A percentile compares a stretch with the other conserved stretches of the same genome.
Conservation (phyloP, 2,329 filamentous ascomycete genomes). For the Ascochyta fabae region DNA sequence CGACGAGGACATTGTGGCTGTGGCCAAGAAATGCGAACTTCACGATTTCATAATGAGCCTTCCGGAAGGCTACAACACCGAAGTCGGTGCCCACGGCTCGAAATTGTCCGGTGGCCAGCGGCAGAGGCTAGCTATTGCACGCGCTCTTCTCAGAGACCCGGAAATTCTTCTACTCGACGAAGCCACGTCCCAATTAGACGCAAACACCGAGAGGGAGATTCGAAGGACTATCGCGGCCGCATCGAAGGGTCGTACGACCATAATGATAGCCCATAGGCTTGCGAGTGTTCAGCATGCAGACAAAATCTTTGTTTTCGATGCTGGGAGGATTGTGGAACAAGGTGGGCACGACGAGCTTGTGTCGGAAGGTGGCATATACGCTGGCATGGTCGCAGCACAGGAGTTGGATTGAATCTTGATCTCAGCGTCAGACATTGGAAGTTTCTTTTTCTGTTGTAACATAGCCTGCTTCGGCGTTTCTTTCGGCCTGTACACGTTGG, state of each 20-base stretch:
- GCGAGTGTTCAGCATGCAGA: constrained; percentile 81
- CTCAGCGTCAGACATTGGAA: background rate
- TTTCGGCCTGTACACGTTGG: background rate
- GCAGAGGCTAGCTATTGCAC: constrained; percentile 55
- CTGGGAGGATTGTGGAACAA: constrained; percentile 66
- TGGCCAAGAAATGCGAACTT: constrained; percentile 52
- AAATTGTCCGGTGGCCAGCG: constrained; percentile 56
- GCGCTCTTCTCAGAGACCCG: constrained; percentile 55
- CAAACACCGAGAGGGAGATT: constrained; percentile 53
- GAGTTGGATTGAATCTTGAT: constrained; percentile 36
- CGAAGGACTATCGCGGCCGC: constrained; percentile 52
- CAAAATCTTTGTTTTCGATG: constrained; percentile 78
- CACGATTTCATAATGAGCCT: constrained; percentile 57
- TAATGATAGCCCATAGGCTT: constrained; percentile 79
- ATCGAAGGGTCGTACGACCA: constrained; percentile 61
- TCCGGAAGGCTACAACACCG: constrained; percentile 56
- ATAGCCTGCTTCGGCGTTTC: background rate
- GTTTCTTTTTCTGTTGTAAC: background rate
- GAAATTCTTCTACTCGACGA: constrained; percentile 56
- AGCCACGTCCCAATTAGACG: constrained; percentile 55
- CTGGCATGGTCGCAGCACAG: constrained; percentile 47
- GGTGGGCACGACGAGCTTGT: constrained; percentile 69
- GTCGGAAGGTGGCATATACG: constrained; percentile 42
- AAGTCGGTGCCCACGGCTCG: constrained; percentile 52
- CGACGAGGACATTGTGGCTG: constrained; percentile 40